A percentile compares a stretch with the other conserved stretches of the same genome.
phyloP scores from a whole-genome alignment of 2,329 filamentous ascomycete genomes.

The Penicillium glabrum region DNA sequence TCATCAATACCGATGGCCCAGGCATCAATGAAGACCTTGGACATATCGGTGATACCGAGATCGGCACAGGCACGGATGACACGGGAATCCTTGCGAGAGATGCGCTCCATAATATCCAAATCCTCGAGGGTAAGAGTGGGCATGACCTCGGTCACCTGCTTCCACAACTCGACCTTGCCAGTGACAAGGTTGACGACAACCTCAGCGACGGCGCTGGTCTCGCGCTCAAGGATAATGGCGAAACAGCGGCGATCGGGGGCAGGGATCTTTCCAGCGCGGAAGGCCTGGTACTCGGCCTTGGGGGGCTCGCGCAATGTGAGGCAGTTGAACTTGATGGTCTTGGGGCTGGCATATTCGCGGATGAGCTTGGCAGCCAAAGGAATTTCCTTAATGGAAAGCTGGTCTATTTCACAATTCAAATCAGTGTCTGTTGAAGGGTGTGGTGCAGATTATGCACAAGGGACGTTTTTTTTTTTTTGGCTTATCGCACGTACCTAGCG shows the following conservation, averaged over 20 bases:
- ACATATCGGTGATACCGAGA: constrained; percentile 38
- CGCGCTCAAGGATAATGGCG: constrained; percentile 49
- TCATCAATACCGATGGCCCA: constrained; percentile 41
- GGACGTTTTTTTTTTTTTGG: background rate
- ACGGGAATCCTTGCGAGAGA: constrained; percentile 30
- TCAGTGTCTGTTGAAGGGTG: background rate
- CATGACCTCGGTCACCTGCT: constrained; percentile 46
- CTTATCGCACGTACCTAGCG: constrained; percentile 17
- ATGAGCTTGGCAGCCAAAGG: constrained; percentile 27
- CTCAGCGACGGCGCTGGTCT: constrained; percentile 26
- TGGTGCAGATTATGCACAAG: background rate
- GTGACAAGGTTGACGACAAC: constrained; percentile 29
- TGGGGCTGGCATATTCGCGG: constrained; percentile 29
- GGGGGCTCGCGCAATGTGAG: constrained; percentile 55
- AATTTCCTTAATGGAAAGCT: constrained; percentile 30
- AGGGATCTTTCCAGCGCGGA: constrained; percentile 33
- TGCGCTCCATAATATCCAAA: constrained; percentile 35
- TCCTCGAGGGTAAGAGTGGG: constrained; percentile 44
- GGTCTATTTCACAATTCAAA: constrained; percentile 15
- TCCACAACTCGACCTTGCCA: constrained; percentile 26
- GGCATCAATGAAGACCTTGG: constrained; percentile 34
- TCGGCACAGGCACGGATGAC: constrained; percentile 35
- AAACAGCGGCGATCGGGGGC: constrained; percentile 41
- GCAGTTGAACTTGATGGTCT: constrained; percentile 37
- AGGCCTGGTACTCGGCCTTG: constrained; percentile 39